Evolutionary conservation across 2,329 filamentous ascomycete genomes (phyloP), one percentile per base, ranked within the genome.

Genomic region (Botryotinia narcissicola): DNA sequence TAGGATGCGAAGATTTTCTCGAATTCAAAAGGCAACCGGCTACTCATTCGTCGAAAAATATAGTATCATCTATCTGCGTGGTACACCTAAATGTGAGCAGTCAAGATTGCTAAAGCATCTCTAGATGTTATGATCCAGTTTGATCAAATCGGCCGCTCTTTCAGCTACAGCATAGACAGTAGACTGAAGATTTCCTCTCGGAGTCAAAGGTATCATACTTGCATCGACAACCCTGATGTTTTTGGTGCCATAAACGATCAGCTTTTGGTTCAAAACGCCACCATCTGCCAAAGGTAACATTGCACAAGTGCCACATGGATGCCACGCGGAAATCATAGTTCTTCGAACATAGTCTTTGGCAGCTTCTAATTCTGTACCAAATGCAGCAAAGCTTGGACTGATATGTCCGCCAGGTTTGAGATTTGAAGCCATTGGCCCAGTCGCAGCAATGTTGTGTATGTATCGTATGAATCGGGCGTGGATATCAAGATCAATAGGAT

Each of bases 401-500:
- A 40, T 51, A 51, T 54, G 37, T 7, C 69, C 69, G 5, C 29
- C 29, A 1, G 69, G 59, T 29, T 82, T 83, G 9, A 85, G 75
- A 5, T 82, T 77, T 46, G 73, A 78, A 4, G 64, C 71, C 61
- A 81, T 74, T 35, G 78, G 82, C 74, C 76, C 76, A 12, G 78
- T 82, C 48, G 73, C 77, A 66, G 77, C 81, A 70, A 81, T 78
- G 20, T 74, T 81, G 6, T 80, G 80, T 25, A 83, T 75, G 59
- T 79, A 81, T 44, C 81, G 79, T 8, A 81, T 73, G 51, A 82
- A 80, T 8, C 81, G 79, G 0, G 83, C 82, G 0, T 83, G 76
- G 14, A 85, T 74, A 67, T 85, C 82, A 6, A 82, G 70, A 64
- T 86, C 84, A 4, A 84, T 76, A 0, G 84, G 82, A 70, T 86